phyloP scores from a whole-genome alignment of 768 basidiomycete genomes.

The Lactifluus piperatus region DNA sequence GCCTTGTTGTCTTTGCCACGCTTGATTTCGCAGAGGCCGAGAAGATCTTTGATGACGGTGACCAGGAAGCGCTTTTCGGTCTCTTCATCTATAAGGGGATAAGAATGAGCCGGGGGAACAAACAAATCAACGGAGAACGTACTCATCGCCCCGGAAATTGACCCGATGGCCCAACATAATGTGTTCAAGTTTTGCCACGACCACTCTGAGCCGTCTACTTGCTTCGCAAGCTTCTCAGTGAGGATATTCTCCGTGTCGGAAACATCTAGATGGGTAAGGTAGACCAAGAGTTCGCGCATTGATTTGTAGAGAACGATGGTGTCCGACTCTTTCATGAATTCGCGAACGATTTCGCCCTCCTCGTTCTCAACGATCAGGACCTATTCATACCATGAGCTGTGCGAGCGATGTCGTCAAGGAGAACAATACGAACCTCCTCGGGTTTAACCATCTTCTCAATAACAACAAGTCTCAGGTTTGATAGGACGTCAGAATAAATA shows the following conservation, averaged over 20 bases:
- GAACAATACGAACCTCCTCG: slow-evolving; percentile 64
- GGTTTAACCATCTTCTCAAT: slow-evolving; percentile 99
- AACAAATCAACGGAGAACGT: slow-evolving; percentile 27
- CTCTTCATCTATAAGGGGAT: slow-evolving; percentile 68
- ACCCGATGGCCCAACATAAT: slow-evolving; percentile 99
- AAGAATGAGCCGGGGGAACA: neutral
- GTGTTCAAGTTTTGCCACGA: slow-evolving; percentile 99
- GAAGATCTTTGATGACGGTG: slow-evolving; percentile 95
- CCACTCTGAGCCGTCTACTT: slow-evolving; percentile 97
- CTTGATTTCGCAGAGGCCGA: slow-evolving; percentile 97
- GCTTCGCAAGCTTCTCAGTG: slow-evolving; percentile 94
- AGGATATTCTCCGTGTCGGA: slow-evolving; percentile 94
- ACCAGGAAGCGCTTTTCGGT: slow-evolving; percentile 98
- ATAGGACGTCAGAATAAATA: slow-evolving; percentile 91
- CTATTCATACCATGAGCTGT: slow-evolving; percentile 33
- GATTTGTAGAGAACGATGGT: slow-evolving; percentile 98
- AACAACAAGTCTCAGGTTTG: slow-evolving; percentile 88
- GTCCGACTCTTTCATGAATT: slow-evolving; percentile 98
- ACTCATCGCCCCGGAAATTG: slow-evolving; percentile 99
- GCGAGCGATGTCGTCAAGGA: slow-evolving; percentile 5
- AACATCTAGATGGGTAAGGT: slow-evolving; percentile 95
- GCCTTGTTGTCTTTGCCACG: slow-evolving; percentile 99
- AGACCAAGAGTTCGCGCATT: slow-evolving; percentile 96
- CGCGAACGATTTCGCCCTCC: slow-evolving; percentile 97
- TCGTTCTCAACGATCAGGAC: slow-evolving; percentile 98